Base-by-base conservation (phyloP, 805 yeast species). In the Zygosaccharomyces bisporus region DNA sequence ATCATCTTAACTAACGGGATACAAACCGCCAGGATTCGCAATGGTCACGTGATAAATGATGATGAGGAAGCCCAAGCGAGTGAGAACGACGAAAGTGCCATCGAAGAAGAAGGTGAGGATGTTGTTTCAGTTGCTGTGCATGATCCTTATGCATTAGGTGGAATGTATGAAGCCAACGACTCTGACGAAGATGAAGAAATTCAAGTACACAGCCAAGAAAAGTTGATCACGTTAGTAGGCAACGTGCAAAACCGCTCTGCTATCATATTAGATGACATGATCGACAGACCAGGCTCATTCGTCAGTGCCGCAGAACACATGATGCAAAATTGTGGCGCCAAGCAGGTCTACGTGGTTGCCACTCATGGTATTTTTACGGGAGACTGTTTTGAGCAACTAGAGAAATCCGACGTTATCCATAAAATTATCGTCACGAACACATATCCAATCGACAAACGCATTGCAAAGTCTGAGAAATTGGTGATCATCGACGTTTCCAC, bases 261-360 rank as follows among this genome's bases (percentile, higher is more conserved):
- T 14, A 86, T 93, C 54, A 86, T 93, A 48, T 74, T 93, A 47
- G 99, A 93, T 69, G 99, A 93, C 64, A 87, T 93, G 95, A 84
- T 93, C 57, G 99, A 93, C 64, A 88, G 93, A 63, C 96, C 96
- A 35, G 82, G 83, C 52, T 81, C 95, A 7, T 91, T 90, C 63
- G 85, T 93, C 52, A 91, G 97, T 23, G 99, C 99, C 34, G 99
- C 99, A 25, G 99, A 93, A 70, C 99, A 93, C 70, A 79, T 95
- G 64, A 79, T 95, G 54, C 74, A 86, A 67, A 91, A 90, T 67
- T 93, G 99, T 71, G 99, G 99, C 46, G 99, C 99, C 49, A 84
- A 82, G 57, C 76, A 79, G 46, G 96, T 93, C 20, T 86, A 84
- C 57, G 80, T 93, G 18, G 81, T 93, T 49, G 98, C 96, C 12